phyloP scores from a whole-genome alignment of 2,329 filamentous ascomycete species.

The Dactylellina parvicollis region DNA sequence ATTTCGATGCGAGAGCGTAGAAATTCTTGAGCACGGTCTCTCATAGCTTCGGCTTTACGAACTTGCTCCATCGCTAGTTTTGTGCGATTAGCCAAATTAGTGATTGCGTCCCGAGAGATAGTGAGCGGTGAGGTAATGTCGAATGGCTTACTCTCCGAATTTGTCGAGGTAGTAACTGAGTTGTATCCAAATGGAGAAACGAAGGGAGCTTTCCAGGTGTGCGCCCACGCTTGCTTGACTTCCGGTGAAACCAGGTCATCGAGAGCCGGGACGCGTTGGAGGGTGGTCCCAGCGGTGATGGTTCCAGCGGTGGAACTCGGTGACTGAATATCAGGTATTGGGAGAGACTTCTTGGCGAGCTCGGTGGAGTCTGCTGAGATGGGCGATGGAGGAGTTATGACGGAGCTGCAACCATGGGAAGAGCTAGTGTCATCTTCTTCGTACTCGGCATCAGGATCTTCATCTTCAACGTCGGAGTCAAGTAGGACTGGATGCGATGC shows the following conservation, averaged over 20 bases:
- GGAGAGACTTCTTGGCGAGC: conserved; percentile 3
- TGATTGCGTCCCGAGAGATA: conserved; percentile 43
- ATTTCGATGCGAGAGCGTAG: conserved; percentile 40
- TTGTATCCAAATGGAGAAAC: conserved; percentile 24
- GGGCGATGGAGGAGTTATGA: conserved; percentile 27
- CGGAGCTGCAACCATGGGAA: conserved; percentile 5
- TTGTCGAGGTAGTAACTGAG: neutral
- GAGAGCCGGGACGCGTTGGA: conserved; percentile 18
- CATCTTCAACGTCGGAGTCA: conserved; percentile 39
- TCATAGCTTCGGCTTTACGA: conserved; percentile 45
- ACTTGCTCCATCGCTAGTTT: conserved; percentile 54
- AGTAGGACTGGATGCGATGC: conserved; percentile 7
- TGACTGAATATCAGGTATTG: conserved; percentile 34
- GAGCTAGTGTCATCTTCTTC: conserved; percentile 31
- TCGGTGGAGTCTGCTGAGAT: conserved; percentile 19
- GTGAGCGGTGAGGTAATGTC: conserved; percentile 32
- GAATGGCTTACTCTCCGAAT: conserved; percentile 48
- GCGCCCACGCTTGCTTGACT: conserved; percentile 43
- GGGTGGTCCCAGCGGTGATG: no score
- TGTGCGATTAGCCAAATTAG: conserved; percentile 52
- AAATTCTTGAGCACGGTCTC: conserved; percentile 47
- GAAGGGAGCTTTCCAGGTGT: conserved; percentile 36
- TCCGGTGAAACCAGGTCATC: conserved; percentile 45
- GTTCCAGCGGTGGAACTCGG: neutral
- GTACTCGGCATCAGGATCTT: conserved; percentile 10